Base-by-base conservation (phyloP, 2,329 filamentous ascomycete species). In the Coleophoma cylindrospora region DNA sequence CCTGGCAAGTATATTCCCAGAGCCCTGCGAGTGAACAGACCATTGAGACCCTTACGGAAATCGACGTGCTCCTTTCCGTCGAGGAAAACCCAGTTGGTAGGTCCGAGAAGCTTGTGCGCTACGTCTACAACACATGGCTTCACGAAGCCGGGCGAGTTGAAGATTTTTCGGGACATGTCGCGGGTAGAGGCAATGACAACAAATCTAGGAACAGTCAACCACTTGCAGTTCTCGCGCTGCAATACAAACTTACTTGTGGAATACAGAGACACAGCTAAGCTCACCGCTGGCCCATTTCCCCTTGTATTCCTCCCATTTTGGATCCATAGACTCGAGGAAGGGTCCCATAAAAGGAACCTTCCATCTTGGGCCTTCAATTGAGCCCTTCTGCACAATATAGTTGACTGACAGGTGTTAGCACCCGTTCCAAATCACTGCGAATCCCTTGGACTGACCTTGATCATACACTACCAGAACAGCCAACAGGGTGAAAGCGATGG, bases 101-200 rank as follows among this genome's bases (percentile, higher is more conserved):
- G 80, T 52, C 94, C 89, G 47, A 99, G 83, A 46, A 99, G 87
- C 75, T 97, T 97, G 72, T 90, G 85, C 17, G 94, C 94, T 52
- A 86, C 84, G 68, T 97, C 92, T 56, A 99, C 94, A 54, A 99
- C 91, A 65, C 91, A 97, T 40, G 94, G 94, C 75, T 96, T 96
- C 67, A 95, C 91, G 65, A 85, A 97, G 47, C 74, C 68, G 22
- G 94, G 94, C 17, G 91, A 95, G 72, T 96, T 97, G 80, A 97
- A 91, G 61, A 97, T 86, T 71, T 97, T 97, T 62, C 92, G 87
- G 51, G 92, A 87, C 81, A 97, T 89, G 66, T 97, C 94, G 64
- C 94, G 90, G 47, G 87, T 91, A 15, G 91, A 95, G 34, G 91
- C 92, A 67, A 99, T 96, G 50, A 99, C 91, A 57, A 97, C 94